Conservation (phyloP, 2,329 filamentous ascomycete species). For the Cladosporium colombiae region DNA sequence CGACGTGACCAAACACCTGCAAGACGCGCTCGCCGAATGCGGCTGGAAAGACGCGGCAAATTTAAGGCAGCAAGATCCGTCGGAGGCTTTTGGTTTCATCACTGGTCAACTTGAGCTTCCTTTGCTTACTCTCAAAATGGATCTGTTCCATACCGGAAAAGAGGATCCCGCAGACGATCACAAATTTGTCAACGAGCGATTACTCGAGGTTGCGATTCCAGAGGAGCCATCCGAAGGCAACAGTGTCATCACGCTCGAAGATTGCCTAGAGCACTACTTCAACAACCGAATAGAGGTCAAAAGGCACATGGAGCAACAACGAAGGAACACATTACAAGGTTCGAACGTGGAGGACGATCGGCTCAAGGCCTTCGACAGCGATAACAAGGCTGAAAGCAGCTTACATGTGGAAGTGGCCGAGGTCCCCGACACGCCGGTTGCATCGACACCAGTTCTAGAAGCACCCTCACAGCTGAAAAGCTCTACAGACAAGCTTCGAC, state of each 20-base stretch:
- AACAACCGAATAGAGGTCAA: slow-evolving; percentile 90
- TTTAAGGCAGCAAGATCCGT: slow-evolving; percentile 88
- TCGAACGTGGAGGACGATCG: slow-evolving; percentile 28
- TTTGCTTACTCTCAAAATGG: slow-evolving; percentile 85
- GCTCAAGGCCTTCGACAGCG: slow-evolving; percentile 23
- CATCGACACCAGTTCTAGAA: slow-evolving; percentile 28
- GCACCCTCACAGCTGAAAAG: slow-evolving; percentile 30
- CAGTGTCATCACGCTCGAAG: slow-evolving; percentile 70
- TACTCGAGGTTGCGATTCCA: slow-evolving; percentile 89
- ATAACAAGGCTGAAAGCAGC: slow-evolving; percentile 31
- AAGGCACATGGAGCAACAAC: slow-evolving; percentile 63
- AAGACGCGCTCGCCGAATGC: slow-evolving; percentile 78
- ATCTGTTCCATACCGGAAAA: slow-evolving; percentile 89
- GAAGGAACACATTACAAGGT: slow-evolving; percentile 60
- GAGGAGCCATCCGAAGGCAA: slow-evolving; percentile 66
- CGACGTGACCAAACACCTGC: slow-evolving; percentile 80
- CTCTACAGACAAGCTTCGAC: slow-evolving; percentile 36
- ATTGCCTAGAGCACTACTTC: slow-evolving; percentile 92
- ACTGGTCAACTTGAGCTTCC: slow-evolving; percentile 87
- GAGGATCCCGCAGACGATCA: slow-evolving; percentile 83
- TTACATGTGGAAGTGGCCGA: slow-evolving; percentile 26
- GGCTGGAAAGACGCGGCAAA: slow-evolving; percentile 82
- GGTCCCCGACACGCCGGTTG: slow-evolving; percentile 37
- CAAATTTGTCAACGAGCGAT: slow-evolving; percentile 87
- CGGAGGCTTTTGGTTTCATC: slow-evolving; percentile 93